These are phyloP conservation scores for Selaginella tamariscina DNA, from an alignment of 75 land plant species.

Conservation along the genomic window DNA sequence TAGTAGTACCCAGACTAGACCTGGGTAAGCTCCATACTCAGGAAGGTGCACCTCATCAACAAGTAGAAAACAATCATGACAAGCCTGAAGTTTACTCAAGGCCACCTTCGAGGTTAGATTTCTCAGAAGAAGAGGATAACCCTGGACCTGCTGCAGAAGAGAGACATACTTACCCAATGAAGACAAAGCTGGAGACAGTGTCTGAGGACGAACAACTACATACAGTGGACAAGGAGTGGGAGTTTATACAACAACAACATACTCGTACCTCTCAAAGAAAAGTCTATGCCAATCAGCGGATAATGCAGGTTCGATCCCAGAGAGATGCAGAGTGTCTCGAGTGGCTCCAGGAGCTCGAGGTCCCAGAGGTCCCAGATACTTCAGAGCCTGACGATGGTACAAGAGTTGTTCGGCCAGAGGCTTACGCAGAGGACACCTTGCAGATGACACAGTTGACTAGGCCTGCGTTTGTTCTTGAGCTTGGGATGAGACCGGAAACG, in stretches of 20 bases:
- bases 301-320: not conserved
- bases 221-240: too few relatives aligned
- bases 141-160: not conserved
- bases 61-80: too few relatives aligned
- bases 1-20: not conserved
- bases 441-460: not conserved
- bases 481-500: too few relatives aligned
- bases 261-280: too few relatives aligned
- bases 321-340: not conserved
- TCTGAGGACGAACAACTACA: too few relatives aligned
- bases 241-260: too few relatives aligned
- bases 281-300: not conserved
- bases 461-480: too few relatives aligned
- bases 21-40: not conserved
- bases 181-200: not conserved
- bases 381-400: not conserved
- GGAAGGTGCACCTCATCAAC: not conserved
- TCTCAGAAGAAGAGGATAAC: too few relatives aligned
- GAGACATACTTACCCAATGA: not conserved
- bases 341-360: not conserved
- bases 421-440: not conserved
- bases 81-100: not conserved
- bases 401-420: not conserved
- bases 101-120: not conserved
- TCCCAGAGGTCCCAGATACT: not conserved